These are phyloP conservation scores for Paraleonurus japonicus DNA, from an alignment of 257 asterid genomes.

Conservation along the genomic window DNA sequence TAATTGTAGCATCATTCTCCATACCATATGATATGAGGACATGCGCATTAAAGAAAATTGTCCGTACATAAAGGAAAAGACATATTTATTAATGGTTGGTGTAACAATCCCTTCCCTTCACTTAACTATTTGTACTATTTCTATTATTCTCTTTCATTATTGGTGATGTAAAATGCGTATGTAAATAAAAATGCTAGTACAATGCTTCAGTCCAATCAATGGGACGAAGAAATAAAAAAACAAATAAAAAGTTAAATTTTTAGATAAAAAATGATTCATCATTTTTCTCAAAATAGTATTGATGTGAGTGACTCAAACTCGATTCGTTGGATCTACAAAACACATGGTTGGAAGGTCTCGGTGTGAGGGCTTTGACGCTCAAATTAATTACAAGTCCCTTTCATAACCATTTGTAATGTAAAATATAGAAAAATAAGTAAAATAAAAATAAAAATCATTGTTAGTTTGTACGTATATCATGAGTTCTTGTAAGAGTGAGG, in stretches of 20 bases:
- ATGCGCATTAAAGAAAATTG: background rate
- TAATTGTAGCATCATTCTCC: background rate
- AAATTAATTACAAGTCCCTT: too few species aligned
- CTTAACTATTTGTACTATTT: background rate
- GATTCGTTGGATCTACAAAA: too few species aligned
- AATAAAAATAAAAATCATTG: too few species aligned
- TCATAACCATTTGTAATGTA: too few species aligned
- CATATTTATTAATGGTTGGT: slow-evolving; percentile 16
- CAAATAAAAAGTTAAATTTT: background rate
- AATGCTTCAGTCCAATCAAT: background rate
- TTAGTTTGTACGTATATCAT: too few species aligned
- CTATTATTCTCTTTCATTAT: background rate
- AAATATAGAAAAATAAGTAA: too few species aligned
- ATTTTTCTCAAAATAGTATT: too few species aligned
- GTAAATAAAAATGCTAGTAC: background rate
- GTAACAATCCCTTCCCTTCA: slow-evolving; percentile 2
- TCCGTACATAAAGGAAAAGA: slow-evolving; percentile 7
- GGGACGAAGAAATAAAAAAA: background rate
- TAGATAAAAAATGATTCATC: too few species aligned
- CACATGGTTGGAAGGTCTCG: too few species aligned
- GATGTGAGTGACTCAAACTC: too few species aligned
- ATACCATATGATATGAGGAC: background rate
- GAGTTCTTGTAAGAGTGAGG: too few species aligned
- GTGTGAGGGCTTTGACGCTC: too few species aligned
- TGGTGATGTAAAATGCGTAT: background rate